Percentiles rank a stretch among this genome's conserved stretches.
Conservation (phyloP, 2,329 filamentous ascomycete species). For the Aspergillus quadrilineatus region DNA sequence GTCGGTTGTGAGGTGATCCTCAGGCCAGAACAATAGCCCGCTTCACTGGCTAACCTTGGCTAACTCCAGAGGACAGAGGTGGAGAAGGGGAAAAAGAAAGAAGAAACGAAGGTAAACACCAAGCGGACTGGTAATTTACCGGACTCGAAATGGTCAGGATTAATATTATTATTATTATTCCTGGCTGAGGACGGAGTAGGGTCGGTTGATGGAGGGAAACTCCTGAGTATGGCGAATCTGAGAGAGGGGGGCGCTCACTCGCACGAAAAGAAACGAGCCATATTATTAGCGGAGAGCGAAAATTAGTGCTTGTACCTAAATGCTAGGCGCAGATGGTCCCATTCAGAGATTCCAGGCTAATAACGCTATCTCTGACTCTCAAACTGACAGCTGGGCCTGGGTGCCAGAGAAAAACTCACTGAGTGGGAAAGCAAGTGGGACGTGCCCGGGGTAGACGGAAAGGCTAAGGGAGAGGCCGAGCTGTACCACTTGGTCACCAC, state of each 20-base stretch:
- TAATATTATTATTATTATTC: constrained; percentile 1
- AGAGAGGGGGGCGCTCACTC: constrained; percentile 6
- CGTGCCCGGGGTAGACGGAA: constrained; percentile 13
- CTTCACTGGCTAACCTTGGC: neutral
- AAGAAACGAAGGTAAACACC: neutral
- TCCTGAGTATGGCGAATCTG: neutral
- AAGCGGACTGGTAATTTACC: constrained; percentile 5
- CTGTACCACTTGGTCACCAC: constrained; percentile 2
- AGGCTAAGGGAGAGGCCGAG: constrained; percentile 12
- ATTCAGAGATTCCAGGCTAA: neutral
- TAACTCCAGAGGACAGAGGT: neutral
- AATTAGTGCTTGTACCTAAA: constrained; percentile 8
- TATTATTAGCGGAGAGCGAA: constrained; percentile 1
- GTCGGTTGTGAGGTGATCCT: neutral
- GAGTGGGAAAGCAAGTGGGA: constrained; percentile 1
- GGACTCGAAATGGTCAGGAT: neutral
- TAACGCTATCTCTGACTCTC: neutral
- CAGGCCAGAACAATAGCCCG: constrained; percentile 6
- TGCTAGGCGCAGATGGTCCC: constrained; percentile 10
- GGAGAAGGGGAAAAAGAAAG: neutral
- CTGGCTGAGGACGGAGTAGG: neutral
- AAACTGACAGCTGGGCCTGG: constrained; percentile 11
- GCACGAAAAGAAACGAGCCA: constrained; percentile 7
- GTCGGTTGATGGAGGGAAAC: neutral
- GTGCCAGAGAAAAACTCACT: no score